Evolutionary conservation across 2,329 filamentous ascomycete genomes (phyloP).

Genomic region (Arthrobotrys pseudoclavata): DNA sequence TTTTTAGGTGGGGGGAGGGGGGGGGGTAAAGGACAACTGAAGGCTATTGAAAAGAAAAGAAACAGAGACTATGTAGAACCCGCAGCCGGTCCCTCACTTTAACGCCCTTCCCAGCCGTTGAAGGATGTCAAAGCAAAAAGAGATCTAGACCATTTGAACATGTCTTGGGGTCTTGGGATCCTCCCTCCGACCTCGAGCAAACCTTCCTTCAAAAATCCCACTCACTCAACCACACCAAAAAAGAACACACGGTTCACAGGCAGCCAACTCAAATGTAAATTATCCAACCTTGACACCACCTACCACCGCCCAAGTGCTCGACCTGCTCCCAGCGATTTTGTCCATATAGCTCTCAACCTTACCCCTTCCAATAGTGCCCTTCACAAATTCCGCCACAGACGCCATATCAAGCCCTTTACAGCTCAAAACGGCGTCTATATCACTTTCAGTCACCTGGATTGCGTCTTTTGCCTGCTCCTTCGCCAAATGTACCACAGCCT

Average conservation of each 20-base stretch:
- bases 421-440: constrained; percentile 58
- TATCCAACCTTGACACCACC: constrained; percentile 48
- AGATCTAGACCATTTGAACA: constrained; percentile 6
- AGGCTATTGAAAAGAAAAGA: constrained; percentile 11
- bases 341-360: constrained; percentile 56
- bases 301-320: constrained; percentile 46
- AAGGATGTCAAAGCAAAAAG: neutral
- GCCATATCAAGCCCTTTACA: constrained; percentile 53
- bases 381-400: constrained; percentile 53
- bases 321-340: constrained; percentile 53
- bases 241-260: constrained; percentile 15
- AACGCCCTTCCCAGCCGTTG: constrained; percentile 41
- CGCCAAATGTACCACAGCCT: constrained; percentile 43
- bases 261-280: constrained; percentile 21
- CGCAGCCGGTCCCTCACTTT: constrained; percentile 33
- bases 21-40: neutral
- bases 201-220: constrained; percentile 24
- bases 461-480: constrained; percentile 46
- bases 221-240: constrained; percentile 15
- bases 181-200: constrained; percentile 34
- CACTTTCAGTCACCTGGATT: constrained; percentile 48
- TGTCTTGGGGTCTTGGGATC: neutral
- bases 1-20: neutral
- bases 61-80: constrained; percentile 9
- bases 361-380: constrained; percentile 42